These are phyloP conservation scores for Tolypocladium amazonense DNA, from an alignment of 2,329 filamentous ascomycete genomes.

Conservation along the genomic window DNA sequence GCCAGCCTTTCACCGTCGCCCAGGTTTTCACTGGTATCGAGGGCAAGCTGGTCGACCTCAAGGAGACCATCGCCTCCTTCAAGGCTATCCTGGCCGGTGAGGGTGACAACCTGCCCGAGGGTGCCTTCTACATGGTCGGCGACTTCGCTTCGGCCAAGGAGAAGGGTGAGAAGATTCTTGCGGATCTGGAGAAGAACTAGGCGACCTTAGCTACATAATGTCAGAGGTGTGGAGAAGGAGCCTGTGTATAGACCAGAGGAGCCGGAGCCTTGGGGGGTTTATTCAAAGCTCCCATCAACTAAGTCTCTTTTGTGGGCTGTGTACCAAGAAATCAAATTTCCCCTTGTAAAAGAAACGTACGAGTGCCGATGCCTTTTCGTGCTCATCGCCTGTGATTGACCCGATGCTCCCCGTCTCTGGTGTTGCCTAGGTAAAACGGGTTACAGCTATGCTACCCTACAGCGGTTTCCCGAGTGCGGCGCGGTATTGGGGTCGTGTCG, in stretches of 20 bases:
- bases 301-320: conserved; percentile 51
- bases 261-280: conserved; percentile 36
- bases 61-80: conserved; percentile 97
- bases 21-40: conserved; percentile 85
- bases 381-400: no score
- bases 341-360: conserved; percentile 16
- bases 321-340: conserved; percentile 47
- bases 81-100: conserved; percentile 94
- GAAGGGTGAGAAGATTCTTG: conserved; percentile 99
- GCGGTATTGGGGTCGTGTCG: no score
- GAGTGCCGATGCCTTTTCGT: no score
- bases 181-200: conserved; percentile 68
- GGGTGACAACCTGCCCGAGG: conserved; percentile 90
- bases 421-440: no score
- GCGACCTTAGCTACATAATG: conserved; percentile 24
- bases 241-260: conserved; percentile 51
- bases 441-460: not conserved
- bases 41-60: conserved; percentile 93
- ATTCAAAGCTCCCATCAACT: conserved; percentile 38
- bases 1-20: conserved; percentile 90
- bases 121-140: conserved; percentile 96
- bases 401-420: no score
- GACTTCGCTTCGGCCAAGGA: conserved; percentile 83
- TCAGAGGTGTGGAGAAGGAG: conserved; percentile 22
- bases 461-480: not conserved